Evolutionary conservation across 805 yeast species (phyloP).

Genomic region (Alloascoidea hylecoeti): DNA sequence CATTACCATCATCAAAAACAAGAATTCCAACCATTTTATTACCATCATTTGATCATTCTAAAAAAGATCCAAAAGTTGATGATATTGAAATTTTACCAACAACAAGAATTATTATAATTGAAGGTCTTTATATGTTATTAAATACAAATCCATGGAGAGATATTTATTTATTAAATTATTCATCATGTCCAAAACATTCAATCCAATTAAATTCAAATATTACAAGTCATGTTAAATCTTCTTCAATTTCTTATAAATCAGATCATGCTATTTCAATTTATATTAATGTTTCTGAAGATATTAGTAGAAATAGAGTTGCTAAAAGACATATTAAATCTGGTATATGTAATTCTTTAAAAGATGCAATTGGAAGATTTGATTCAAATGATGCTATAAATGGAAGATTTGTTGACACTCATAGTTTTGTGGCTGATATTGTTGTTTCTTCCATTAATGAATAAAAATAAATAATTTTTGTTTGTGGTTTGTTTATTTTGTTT

Average conservation of each 20-base stretch:
- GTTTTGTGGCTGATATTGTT: constrained; percentile 10
- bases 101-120: constrained; percentile 47
- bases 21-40: not conserved
- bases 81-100: constrained; percentile 30
- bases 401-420: constrained; percentile 5
- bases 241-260: not conserved
- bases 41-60: constrained; percentile 67
- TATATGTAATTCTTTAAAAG: constrained; percentile 15
- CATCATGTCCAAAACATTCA: no score
- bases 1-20: not conserved
- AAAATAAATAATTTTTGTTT: no score
- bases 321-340: constrained; percentile 39
- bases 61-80: constrained; percentile 49
- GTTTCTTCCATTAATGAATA: constrained; percentile 10
- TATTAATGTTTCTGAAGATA: constrained; percentile 28
- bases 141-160: constrained; percentile 44
- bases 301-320: constrained; percentile 45
- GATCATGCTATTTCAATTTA: constrained; percentile 17
- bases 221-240: not conserved
- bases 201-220: not conserved
- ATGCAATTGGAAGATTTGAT: constrained; percentile 23
- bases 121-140: constrained; percentile 62
- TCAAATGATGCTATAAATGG: constrained; percentile 55
- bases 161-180: not conserved
- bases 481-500: no score